Base-by-base conservation (phyloP, 2,329 filamentous ascomycete species). In the Pseudogymnoascus sp. region DNA sequence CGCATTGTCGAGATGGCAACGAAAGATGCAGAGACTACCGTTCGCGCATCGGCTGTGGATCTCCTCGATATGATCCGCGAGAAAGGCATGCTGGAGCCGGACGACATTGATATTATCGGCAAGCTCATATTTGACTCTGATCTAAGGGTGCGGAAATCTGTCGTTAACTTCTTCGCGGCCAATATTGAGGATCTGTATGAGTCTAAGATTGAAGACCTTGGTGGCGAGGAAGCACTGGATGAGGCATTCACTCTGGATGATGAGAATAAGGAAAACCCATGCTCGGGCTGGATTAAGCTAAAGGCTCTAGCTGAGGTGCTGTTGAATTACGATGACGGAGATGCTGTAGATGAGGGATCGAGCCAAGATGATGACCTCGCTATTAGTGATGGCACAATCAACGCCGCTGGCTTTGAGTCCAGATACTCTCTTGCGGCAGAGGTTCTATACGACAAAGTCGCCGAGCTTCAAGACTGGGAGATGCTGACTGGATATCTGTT, bases 1-100 rank as follows among this genome's bases (percentile, higher is more conserved):
- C 87, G 95, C 28, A 81, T 99, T 40, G 89, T 98, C 26, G 95
- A 99, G 76, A 97, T 99, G 80, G 93, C 93, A 0, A 91, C 89
- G 6, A 85, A 86, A 65, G 95, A 99, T 74, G 84, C 89, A 0
- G 95, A 99, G 69, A 79, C 89, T 12, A 83, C 82, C 61, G 91
- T 98, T 31, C 87, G 95, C 37, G 89, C 91, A 6, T 83, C 87
- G 6, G 89, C 91, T 7, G 89, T 99, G 59, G 85, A 90, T 61
- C 83, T 96, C 41, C 85, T 97, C 16, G 90, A 96, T 68, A 82
- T 88, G 24, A 82, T 99, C 63, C 87, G 93, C 62, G 87, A 91
- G 66, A 89, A 88, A 5, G 93, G 92, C 24, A 85, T 97, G 75
- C 82, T 99, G 1, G 93, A 98, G 69, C 93, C 93, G 0, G 86